Conservation (phyloP, 2,329 filamentous ascomycete species). For the Pseudopyrenochaeta lycopersici region DNA sequence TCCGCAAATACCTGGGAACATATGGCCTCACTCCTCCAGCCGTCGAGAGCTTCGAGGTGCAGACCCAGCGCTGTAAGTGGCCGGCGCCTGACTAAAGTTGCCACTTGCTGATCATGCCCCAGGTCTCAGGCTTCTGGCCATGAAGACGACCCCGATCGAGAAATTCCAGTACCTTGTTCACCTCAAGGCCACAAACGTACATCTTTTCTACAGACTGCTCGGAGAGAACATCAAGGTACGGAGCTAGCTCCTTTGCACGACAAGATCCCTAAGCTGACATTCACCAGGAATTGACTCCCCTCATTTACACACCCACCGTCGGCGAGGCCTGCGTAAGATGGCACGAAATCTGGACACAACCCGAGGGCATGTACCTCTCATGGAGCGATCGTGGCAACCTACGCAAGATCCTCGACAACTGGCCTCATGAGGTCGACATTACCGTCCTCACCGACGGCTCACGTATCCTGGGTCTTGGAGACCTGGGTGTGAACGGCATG, state of each 20-base stretch:
- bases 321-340: slow-evolving; percentile 97
- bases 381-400: slow-evolving; percentile 94
- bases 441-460: slow-evolving; percentile 97
- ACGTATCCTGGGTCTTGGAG: slow-evolving; percentile 89
- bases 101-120: slow-evolving; percentile 55
- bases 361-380: slow-evolving; percentile 94
- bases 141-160: slow-evolving; percentile 75
- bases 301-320: slow-evolving; percentile 90
- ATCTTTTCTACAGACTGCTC: slow-evolving; percentile 83
- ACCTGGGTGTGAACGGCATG: slow-evolving; percentile 96
- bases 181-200: slow-evolving; percentile 77
- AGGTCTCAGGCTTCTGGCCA: slow-evolving; percentile 78
- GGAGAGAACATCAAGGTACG: slow-evolving; percentile 73
- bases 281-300: slow-evolving; percentile 75
- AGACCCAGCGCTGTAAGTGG: slow-evolving; percentile 59
- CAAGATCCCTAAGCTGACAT: slow-evolving; percentile 41
- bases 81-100: slow-evolving; percentile 32
- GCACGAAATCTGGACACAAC: slow-evolving; percentile 93
- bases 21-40: slow-evolving; percentile 63
- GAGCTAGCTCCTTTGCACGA: neutral
- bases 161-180: slow-evolving; percentile 84
- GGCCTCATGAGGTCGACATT: slow-evolving; percentile 94
- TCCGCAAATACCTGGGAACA: slow-evolving; percentile 60
- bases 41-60: slow-evolving; percentile 60
- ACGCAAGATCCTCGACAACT: slow-evolving; percentile 87